Percentiles rank a stretch among this genome's conserved stretches.
Conservation (phyloP, 1,284 basidiomycete genomes). For the Cutaneotrichosporon dermatis region DNA sequence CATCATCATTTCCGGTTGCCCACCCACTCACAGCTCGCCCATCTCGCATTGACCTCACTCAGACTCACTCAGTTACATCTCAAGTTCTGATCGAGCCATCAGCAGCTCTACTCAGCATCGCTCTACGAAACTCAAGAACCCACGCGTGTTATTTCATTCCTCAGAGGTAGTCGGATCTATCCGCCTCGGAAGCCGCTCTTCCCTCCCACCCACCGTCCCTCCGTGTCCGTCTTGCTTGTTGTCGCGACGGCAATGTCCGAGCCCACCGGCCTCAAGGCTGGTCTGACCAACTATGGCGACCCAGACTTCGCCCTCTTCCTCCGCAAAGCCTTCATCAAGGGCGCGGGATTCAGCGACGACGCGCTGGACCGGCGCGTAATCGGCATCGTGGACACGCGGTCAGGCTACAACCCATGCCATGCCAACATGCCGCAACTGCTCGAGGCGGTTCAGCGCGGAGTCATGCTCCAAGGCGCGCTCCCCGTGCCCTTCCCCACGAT, state of each 20-base stretch:
- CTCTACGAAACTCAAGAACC: no score
- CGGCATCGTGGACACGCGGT: conserved; percentile 41
- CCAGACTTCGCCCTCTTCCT: conserved; percentile 45
- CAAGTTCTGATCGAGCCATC: no score
- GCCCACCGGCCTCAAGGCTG: conserved; percentile 6
- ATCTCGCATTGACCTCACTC: not conserved
- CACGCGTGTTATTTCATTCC: no score
- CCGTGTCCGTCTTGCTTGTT: no score
- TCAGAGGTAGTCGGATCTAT: no score
- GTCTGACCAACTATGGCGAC: conserved; percentile 42
- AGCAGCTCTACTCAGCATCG: no score
- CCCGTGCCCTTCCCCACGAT: conserved; percentile 45
- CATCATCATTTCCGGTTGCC: not conserved
- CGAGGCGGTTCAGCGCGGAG: conserved; percentile 40
- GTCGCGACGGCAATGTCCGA: no score
- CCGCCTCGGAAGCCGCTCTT: no score
- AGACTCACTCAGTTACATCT: no score
- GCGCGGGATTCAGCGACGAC: conserved; percentile 45
- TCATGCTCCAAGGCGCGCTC: conserved; percentile 39
- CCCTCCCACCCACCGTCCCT: no score
- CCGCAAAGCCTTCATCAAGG: conserved; percentile 49
- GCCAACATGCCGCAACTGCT: conserved; percentile 40
- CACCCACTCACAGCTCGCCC: not conserved
- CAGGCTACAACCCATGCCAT: conserved; percentile 46
- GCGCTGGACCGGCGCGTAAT: conserved; percentile 44